These are phyloP conservation scores for Akanthomyces lecanii DNA, from an alignment of 2,329 filamentous ascomycete species.

Conservation along the genomic window DNA sequence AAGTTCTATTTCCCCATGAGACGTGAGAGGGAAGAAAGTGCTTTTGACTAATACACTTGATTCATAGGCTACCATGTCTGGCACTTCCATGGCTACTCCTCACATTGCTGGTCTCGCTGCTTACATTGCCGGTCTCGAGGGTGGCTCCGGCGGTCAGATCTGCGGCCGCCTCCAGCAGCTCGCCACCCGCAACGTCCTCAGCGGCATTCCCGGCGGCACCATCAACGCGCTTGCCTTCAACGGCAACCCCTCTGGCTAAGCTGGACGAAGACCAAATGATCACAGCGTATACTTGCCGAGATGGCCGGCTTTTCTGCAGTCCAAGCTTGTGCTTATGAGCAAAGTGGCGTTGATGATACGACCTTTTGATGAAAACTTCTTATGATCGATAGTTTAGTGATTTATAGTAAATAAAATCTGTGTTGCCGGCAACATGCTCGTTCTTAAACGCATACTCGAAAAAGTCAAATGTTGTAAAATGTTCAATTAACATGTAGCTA, in stretches of 20 bases:
- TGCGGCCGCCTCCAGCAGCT: constrained; percentile 42
- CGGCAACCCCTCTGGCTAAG: constrained; percentile 28
- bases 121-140: constrained; percentile 43
- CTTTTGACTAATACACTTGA: constrained; percentile 32
- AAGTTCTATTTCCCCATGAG: constrained; percentile 11
- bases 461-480: too few relatives aligned
- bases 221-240: constrained; percentile 55
- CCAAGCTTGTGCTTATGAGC: not conserved
- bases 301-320: not conserved
- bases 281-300: not conserved
- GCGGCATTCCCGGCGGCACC: constrained; percentile 39
- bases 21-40: too few relatives aligned
- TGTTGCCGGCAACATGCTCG: too few relatives aligned
- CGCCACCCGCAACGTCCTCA: constrained; percentile 38
- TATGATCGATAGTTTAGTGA: not conserved
- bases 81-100: constrained; percentile 39
- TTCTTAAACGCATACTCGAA: too few relatives aligned
- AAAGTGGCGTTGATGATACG: not conserved
- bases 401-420: not conserved
- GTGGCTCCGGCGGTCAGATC: constrained; percentile 39
- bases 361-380: not conserved
- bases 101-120: constrained; percentile 38
- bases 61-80: constrained; percentile 32
- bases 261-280: not conserved
- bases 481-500: not conserved